phyloP scores from a whole-genome alignment of 202 grass and related monocot genomes.

The Carex arenaria region DNA sequence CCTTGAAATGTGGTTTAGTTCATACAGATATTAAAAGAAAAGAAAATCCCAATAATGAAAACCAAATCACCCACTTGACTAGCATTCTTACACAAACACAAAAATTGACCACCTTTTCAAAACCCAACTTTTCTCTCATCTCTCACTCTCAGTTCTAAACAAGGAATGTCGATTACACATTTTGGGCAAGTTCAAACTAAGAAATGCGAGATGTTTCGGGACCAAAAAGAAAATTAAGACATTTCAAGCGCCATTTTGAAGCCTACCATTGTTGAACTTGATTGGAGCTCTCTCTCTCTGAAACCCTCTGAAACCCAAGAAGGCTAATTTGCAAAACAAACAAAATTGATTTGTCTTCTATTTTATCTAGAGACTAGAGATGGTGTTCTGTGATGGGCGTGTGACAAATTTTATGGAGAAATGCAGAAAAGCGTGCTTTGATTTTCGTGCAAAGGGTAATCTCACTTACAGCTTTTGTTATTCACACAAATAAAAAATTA shows the following conservation, averaged over 20 bases:
- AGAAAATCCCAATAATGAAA: neutral
- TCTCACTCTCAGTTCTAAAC: neutral
- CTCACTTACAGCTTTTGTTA: conserved; percentile 20
- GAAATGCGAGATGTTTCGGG: neutral
- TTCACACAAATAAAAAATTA: neutral
- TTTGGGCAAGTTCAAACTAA: neutral
- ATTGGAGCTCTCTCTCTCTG: neutral
- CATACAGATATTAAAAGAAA: neutral
- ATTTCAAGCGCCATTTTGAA: neutral
- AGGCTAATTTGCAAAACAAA: conserved; percentile 3
- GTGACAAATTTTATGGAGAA: conserved; percentile 21
- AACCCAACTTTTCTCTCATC: neutral
- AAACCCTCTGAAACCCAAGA: neutral
- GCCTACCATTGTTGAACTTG: neutral
- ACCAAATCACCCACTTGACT: neutral
- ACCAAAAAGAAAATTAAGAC: neutral
- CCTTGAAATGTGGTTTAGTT: neutral
- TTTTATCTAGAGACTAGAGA: neutral
- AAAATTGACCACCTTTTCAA: neutral
- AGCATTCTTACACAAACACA: neutral
- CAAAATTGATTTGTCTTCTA: neutral
- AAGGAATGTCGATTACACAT: neutral
- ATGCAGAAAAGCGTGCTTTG: conserved; percentile 26
- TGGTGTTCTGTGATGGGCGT: neutral
- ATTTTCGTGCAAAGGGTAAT: conserved; percentile 44